Conservation (phyloP, 768 basidiomycete genomes). For the Trametes meyenii region DNA sequence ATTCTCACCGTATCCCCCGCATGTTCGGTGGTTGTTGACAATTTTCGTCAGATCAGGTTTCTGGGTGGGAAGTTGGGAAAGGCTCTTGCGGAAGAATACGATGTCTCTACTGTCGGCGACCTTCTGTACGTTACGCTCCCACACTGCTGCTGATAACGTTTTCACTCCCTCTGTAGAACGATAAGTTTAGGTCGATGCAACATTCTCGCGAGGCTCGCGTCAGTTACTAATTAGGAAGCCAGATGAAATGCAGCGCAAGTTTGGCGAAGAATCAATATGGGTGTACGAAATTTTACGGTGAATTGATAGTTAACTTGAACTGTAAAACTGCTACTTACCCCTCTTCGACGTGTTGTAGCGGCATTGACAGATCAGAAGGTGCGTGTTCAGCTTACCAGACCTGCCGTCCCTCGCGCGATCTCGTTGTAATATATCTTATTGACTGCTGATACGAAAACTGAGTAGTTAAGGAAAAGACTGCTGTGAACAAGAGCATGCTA, state of each 20-base stretch:
- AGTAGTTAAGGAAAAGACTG: slow-evolving; percentile 83
- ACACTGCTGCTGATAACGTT: not conserved
- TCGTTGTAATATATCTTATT: not conserved
- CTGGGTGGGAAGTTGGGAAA: slow-evolving; percentile 94
- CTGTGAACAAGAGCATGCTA: slow-evolving; percentile 88
- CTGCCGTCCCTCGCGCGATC: not conserved
- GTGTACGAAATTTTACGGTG: slow-evolving; percentile 89
- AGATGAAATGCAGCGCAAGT: slow-evolving; percentile 82
- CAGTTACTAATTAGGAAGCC: not conserved
- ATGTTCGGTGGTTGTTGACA: not conserved
- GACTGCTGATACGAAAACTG: not conserved
- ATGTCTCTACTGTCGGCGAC: slow-evolving; percentile 88
- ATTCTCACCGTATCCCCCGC: not conserved
- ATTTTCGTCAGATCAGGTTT: slow-evolving; percentile 73
- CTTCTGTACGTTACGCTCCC: slow-evolving; percentile 63
- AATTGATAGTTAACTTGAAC: slow-evolving; percentile 23
- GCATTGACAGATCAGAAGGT: slow-evolving; percentile 91
- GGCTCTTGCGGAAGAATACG: slow-evolving; percentile 85
- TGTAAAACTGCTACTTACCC: not conserved
- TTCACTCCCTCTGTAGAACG: slow-evolving; percentile 40
- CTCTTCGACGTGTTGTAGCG: slow-evolving; percentile 43
- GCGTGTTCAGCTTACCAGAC: slow-evolving; percentile 3
- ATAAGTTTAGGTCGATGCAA: slow-evolving; percentile 54
- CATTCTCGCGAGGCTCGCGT: not conserved
- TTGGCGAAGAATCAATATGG: slow-evolving; percentile 87